Evolutionary conservation across 176 grass and related monocot genomes (phyloP).

Genomic region (Triticum dicoccoides): DNA sequence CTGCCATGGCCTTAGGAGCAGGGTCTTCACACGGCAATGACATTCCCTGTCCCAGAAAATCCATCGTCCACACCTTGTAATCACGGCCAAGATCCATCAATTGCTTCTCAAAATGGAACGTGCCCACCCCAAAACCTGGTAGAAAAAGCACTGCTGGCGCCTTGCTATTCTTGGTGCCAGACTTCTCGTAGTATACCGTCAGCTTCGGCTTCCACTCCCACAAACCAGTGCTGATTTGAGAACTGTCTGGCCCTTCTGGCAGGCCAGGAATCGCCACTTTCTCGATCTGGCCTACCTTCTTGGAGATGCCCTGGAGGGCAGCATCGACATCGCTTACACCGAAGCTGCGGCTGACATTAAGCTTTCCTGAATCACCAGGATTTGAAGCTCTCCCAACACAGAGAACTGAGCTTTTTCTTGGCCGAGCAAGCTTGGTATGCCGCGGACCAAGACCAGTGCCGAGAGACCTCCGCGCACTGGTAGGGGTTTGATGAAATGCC

Average conservation of each 20-base stretch:
- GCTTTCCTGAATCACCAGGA: constrained; percentile 15
- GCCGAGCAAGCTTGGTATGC: constrained; percentile 9
- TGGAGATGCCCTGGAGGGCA: constrained; percentile 38
- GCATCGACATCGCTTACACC: constrained; percentile 44
- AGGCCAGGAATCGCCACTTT: constrained; percentile 72
- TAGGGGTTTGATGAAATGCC: constrained; percentile 52
- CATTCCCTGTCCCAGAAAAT: constrained; percentile 92
- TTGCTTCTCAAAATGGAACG: constrained; percentile 95
- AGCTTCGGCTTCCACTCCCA: constrained; percentile 96
- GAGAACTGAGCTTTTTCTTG: constrained; percentile 34
- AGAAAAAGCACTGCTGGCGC: constrained; percentile 88
- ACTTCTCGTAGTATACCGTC: constrained; percentile 83
- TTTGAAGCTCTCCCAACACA: constrained; percentile 32
- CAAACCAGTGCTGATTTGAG: constrained; percentile 67
- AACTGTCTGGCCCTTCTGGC: constrained; percentile 47
- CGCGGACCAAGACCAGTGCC: constrained; percentile 11
- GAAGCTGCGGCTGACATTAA: constrained; percentile 30
- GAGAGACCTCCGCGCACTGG: constrained; percentile 36
- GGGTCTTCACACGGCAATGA: constrained; percentile 85
- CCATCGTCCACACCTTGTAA: constrained; percentile 93
- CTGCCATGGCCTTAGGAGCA: constrained; percentile 40
- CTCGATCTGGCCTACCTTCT: constrained; percentile 25
- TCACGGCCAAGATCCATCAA: constrained; percentile 75
- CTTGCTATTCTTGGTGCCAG: constrained; percentile 59
- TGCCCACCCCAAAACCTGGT: constrained; percentile 84